Percentiles rank a stretch among this genome's conserved stretches.
Conservation (phyloP, 2,329 filamentous ascomycete genomes). For the Trichoderma koningiopsis region DNA sequence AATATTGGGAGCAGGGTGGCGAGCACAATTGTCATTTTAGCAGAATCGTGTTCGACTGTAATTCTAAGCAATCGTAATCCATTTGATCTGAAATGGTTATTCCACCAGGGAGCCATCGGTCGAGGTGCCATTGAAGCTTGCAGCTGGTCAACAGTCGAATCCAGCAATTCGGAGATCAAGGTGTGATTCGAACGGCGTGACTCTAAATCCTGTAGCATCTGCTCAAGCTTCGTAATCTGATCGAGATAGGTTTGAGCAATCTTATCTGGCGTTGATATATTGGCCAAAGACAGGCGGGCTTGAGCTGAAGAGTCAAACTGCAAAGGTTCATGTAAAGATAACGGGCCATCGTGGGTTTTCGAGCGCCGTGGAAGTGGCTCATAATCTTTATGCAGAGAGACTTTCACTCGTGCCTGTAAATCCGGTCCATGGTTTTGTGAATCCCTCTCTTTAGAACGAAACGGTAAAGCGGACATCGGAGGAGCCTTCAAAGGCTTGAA, state of each 20-base stretch:
- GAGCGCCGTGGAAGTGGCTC: not conserved
- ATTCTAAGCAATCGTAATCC: constrained; percentile 34
- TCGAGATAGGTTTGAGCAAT: constrained; percentile 9
- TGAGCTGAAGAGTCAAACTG: not conserved
- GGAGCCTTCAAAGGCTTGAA: constrained; percentile 7
- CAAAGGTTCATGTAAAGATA: not conserved
- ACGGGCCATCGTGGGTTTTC: not conserved
- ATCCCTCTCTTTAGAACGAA: not conserved
- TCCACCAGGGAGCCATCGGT: constrained; percentile 23
- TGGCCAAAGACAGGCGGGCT: not conserved
- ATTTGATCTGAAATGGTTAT: constrained; percentile 26
- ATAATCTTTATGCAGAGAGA: constrained; percentile 6
- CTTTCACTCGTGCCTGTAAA: not conserved
- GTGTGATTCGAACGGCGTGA: not conserved
- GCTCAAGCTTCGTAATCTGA: constrained; percentile 23
- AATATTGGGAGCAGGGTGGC: constrained; percentile 31
- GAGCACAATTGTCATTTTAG: constrained; percentile 29
- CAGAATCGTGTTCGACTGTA: constrained; percentile 27
- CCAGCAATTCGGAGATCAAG: constrained; percentile 11
- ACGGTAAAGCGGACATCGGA: not conserved
- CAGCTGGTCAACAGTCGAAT: constrained; percentile 29
- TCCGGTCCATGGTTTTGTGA: not conserved
- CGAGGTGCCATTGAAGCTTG: constrained; percentile 28
- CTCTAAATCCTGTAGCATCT: constrained; percentile 24
- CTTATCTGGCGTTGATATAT: not conserved